phyloP scores from a whole-genome alignment of 768 basidiomycete genomes.

The Russula emetica region DNA sequence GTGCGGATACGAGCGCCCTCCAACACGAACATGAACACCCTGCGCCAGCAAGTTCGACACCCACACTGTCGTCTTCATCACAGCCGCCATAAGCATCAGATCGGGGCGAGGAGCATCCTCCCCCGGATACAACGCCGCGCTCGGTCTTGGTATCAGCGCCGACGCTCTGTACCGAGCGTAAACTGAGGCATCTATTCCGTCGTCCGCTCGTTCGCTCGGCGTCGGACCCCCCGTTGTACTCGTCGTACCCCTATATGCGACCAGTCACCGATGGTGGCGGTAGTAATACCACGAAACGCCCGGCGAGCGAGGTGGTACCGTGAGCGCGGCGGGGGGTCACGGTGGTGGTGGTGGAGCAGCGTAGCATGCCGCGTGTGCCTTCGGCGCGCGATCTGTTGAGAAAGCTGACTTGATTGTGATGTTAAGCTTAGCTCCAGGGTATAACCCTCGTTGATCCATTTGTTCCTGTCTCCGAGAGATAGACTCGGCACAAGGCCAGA shows the following conservation, averaged over 20 bases:
- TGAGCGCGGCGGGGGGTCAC: not conserved
- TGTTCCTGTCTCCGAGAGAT: not conserved
- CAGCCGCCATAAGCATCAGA: not conserved
- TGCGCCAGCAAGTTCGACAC: not conserved
- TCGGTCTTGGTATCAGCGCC: not conserved
- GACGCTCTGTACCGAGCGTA: slow-evolving; percentile 1
- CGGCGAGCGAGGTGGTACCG: not conserved
- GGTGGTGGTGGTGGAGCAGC: not conserved
- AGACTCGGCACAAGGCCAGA: too few species aligned
- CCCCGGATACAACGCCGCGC: not conserved
- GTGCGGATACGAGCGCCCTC: not conserved
- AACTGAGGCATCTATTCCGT: slow-evolving; percentile 19
- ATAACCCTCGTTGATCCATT: not conserved
- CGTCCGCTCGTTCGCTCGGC: slow-evolving; percentile 18
- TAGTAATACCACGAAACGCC: too few species aligned
- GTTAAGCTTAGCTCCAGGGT: not conserved
- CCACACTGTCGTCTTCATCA: too few species aligned
- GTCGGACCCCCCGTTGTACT: slow-evolving; percentile 18
- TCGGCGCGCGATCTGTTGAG: slow-evolving; percentile 19
- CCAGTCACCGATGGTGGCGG: not conserved
- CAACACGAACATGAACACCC: not conserved
- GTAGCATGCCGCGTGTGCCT: slow-evolving; percentile 23
- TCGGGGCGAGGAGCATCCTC: too few species aligned
- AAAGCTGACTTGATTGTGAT: slow-evolving; percentile 11
- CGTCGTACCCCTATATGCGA: slow-evolving; percentile 8